Evolutionary conservation across 441 rosid genomes (phyloP).

Genomic region (Pelargonium fulgidum): DNA sequence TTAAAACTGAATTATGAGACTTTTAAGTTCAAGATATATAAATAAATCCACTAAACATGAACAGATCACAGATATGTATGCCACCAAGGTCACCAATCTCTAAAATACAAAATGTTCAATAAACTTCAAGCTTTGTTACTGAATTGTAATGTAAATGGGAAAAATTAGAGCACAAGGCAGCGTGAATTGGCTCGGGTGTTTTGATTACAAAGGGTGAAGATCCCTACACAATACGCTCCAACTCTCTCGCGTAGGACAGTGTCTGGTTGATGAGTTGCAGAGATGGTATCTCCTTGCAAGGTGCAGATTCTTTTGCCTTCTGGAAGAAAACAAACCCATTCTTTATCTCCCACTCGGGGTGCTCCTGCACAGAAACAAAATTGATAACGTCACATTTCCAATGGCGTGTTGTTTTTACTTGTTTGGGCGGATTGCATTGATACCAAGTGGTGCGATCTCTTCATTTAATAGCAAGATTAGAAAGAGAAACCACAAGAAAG

Average conservation of each 20-base stretch:
- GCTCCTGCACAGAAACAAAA: constrained; percentile 45
- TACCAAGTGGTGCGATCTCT: background rate
- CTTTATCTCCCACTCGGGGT: constrained; percentile 79
- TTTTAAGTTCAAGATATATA: too few relatives aligned
- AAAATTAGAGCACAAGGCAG: background rate
- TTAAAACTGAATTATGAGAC: too few relatives aligned
- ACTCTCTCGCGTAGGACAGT: constrained; percentile 85
- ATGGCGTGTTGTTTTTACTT: background rate
- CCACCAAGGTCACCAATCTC: background rate
- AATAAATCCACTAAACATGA: background rate
- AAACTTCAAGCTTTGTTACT: background rate
- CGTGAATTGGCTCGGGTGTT: background rate
- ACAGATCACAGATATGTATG: too few relatives aligned
- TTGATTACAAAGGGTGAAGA: background rate
- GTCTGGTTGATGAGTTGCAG: constrained; percentile 92
- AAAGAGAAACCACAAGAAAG: too few relatives aligned
- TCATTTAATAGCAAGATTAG: background rate
- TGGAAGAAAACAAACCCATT: constrained; percentile 66
- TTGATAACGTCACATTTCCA: background rate
- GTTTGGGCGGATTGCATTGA: background rate
- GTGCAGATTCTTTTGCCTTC: constrained; percentile 75
- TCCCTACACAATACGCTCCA: constrained; percentile 80
- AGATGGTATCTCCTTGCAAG: constrained; percentile 89
- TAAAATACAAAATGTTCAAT: background rate
- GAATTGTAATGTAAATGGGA: background rate